A percentile compares a stretch with the other conserved stretches of the same genome.
phyloP scores from a whole-genome alignment of 169 alveolate species.

The Theileria equi region DNA sequence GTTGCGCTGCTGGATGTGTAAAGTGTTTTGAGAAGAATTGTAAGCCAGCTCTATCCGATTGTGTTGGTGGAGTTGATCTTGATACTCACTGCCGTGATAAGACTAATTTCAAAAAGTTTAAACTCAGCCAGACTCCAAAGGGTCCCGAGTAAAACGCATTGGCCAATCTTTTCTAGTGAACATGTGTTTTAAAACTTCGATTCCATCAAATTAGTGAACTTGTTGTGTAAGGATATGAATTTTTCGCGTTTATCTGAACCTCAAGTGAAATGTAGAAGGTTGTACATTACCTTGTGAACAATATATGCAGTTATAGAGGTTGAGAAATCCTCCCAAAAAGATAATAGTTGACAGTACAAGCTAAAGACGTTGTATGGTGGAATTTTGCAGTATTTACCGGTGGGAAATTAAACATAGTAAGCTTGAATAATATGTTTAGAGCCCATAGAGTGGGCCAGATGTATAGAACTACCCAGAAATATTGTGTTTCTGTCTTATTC shows the following conservation, averaged over 20 bases:
- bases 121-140: too few relatives aligned
- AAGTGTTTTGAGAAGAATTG: slow-evolving; percentile 33
- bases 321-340: slow-evolving; percentile 12
- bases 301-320: slow-evolving; percentile 31
- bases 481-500: slow-evolving; percentile 20
- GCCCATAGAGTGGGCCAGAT: slow-evolving; percentile 39
- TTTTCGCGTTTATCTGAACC: slow-evolving; percentile 12
- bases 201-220: not conserved
- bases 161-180: too few relatives aligned
- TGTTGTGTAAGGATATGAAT: not conserved
- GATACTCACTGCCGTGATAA: slow-evolving; percentile 8
- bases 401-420: slow-evolving; percentile 26
- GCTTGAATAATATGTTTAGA: slow-evolving; percentile 11
- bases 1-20: slow-evolving; percentile 12
- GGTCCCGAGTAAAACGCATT: too few relatives aligned
- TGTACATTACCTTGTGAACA: slow-evolving; percentile 35
- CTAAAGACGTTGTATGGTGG: not conserved
- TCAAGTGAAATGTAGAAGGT: too few relatives aligned
- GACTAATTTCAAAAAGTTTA: too few relatives aligned
- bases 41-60: not conserved
- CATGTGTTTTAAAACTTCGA: not conserved
- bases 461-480: slow-evolving; percentile 41
- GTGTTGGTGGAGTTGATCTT: slow-evolving; percentile 21
- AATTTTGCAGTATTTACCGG: slow-evolving; percentile 1
- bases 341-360: slow-evolving; percentile 26